A percentile compares a stretch with the other conserved stretches of the same genome.
These are phyloP conservation scores for Jimgerdemannia flammicorona DNA, from an alignment of 192 early-diverging fungal genomes.

Conservation along the genomic window DNA sequence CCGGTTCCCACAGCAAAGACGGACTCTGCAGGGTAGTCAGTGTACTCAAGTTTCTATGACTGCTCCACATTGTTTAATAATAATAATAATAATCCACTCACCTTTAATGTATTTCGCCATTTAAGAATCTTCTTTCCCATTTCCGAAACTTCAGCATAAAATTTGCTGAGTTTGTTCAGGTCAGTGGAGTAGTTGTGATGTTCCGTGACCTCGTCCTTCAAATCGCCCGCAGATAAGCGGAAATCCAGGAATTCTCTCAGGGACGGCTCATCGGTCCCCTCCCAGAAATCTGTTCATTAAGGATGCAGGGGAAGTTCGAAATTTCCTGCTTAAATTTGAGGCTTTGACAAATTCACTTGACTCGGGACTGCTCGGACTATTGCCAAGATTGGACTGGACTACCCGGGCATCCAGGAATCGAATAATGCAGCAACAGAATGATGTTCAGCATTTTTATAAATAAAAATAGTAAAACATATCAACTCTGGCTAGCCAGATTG, in stretches of 20 bases:
- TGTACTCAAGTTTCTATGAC: conserved; percentile 7
- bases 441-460: too few species aligned
- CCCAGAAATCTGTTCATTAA: conserved; percentile 18
- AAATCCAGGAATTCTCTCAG: conserved; percentile 17
- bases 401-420: too few species aligned
- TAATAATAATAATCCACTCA: conserved; percentile 7
- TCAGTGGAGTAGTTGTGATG: conserved; percentile 7
- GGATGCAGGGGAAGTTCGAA: too few species aligned
- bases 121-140: conserved; percentile 8
- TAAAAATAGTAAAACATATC: too few species aligned
- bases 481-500: too few species aligned
- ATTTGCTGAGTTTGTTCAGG: conserved; percentile 15
- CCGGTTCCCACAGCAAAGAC: too few species aligned
- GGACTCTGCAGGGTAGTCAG: conserved; percentile 9
- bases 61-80: conserved; percentile 1
- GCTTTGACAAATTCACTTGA: too few species aligned
- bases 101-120: conserved; percentile 15
- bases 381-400: too few species aligned
- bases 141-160: conserved; percentile 10
- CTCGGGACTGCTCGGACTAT: too few species aligned
- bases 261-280: neutral
- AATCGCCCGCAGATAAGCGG: conserved; percentile 6
- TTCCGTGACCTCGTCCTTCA: conserved; percentile 6
- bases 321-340: too few species aligned
- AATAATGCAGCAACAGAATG: too few species aligned